Percentiles rank a stretch among this genome's conserved stretches.
phyloP scores from a whole-genome alignment of 768 basidiomycete genomes.

The Leccinum subgranulosum region DNA sequence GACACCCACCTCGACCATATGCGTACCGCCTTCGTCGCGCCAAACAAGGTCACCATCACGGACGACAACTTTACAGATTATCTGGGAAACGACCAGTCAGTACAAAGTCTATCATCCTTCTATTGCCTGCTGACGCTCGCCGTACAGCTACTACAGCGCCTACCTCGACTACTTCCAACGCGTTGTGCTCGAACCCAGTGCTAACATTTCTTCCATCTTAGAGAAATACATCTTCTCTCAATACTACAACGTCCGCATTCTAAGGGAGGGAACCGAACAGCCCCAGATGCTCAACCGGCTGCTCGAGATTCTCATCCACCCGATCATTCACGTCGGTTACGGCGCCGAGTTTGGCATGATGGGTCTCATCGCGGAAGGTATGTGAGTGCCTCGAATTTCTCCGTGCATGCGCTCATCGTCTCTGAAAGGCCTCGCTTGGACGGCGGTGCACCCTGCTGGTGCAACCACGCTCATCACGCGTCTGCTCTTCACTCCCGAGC shows the following conservation, averaged over 20 bases:
- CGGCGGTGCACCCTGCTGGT: constrained; percentile 42
- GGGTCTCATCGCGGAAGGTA: constrained; percentile 53
- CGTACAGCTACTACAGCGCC: constrained; percentile 31
- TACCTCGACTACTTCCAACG: constrained; percentile 32
- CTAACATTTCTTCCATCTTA: constrained; percentile 37
- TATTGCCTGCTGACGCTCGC: not conserved
- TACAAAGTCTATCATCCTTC: not conserved
- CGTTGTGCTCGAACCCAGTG: constrained; percentile 28
- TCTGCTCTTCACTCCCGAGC: constrained; percentile 25
- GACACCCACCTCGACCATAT: constrained; percentile 38
- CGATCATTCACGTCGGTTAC: constrained; percentile 61
- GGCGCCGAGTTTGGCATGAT: constrained; percentile 63
- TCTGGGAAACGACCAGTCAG: constrained; percentile 32
- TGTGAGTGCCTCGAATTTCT: not conserved
- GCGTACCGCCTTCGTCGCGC: constrained; percentile 32
- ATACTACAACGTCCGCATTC: constrained; percentile 42
- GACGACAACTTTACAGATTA: constrained; percentile 23
- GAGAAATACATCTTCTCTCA: constrained; percentile 62
- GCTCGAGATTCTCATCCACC: constrained; percentile 59
- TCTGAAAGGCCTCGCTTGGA: too few relatives aligned
- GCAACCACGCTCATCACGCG: constrained; percentile 36
- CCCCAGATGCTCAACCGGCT: constrained; percentile 61
- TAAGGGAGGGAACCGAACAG: constrained; percentile 30
- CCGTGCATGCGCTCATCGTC: too few relatives aligned
- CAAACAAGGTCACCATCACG: constrained; percentile 23